Base-by-base conservation (phyloP, 495 filamentous ascomycete genomes). In the Aspergillus ellipticus region DNA sequence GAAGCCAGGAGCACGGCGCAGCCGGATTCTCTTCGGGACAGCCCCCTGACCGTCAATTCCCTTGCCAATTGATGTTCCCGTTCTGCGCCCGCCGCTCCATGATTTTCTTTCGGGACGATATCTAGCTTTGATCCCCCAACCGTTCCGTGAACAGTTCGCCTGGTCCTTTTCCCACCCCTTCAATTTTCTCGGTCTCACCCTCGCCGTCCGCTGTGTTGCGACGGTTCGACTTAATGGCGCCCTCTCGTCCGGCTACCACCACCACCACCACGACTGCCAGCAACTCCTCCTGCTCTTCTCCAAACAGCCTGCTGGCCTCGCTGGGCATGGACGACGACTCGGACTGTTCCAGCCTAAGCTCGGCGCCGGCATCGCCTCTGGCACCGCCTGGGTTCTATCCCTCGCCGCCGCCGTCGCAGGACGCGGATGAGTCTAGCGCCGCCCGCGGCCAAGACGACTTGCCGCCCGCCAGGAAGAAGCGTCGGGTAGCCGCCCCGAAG, bases 401-500 rank as follows among this genome's bases (percentile, higher is more conserved):
- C 56, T 75, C 78, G 55, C 82, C 83, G 69, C 69, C 84, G 65
- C 72, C 88, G 60, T 75, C 88, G 64, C 79, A 82, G 61, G 77
- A 81, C 47, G 56, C 69, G 54, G 74, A 77, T 50, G 67, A 72
- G 65, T 68, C 77, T 71, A 65, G 75, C 69, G 46, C 58, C 66
- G 42, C 70, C 71, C 55, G 62, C 66, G 65, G 72, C 68, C 73
- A 77, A 73, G 79, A 80, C 61, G 84, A 82, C 29, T 75, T 75
- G 20, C 85, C 83, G 46, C 89, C 90, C 39, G 73, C 85, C 21
- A 94, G 92, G 78, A 88, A 87, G 65, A 81, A 86, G 66, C 84
- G 82, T 62, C 79, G 85, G 42, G 77, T 82, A 49, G 80, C 86
- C 58, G 75, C 83, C 56, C 82, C 85, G 53, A 88, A 87, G 65